A percentile compares a stretch with the other conserved stretches of the same genome.
Evolutionary conservation across 805 yeast species (phyloP).

Genomic region (Wickerhamiella alocasiicola): DNA sequence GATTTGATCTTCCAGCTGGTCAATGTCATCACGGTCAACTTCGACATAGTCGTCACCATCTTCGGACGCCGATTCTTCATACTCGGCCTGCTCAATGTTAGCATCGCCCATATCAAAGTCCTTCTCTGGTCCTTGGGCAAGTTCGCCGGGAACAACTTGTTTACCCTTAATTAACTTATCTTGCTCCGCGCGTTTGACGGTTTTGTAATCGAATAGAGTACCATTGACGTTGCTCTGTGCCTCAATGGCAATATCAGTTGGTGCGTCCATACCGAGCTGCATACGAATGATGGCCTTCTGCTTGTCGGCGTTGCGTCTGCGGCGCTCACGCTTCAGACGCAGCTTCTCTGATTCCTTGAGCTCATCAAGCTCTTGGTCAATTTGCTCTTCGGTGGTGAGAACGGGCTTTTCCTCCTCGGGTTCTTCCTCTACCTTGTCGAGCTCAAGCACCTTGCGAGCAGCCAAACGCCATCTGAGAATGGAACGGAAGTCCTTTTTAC

Average conservation of each 20-base stretch:
- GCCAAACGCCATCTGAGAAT: slow-evolving; percentile 80
- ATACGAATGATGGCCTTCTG: slow-evolving; percentile 80
- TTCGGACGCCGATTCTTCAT: slow-evolving; percentile 28
- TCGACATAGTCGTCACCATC: slow-evolving; percentile 24
- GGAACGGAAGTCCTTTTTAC: slow-evolving; percentile 82
- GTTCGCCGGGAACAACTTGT: slow-evolving; percentile 28
- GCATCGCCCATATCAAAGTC: slow-evolving; percentile 20
- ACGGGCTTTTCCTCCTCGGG: slow-evolving; percentile 47
- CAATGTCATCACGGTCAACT: slow-evolving; percentile 30
- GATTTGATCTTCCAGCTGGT: slow-evolving; percentile 62
- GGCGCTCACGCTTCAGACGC: slow-evolving; percentile 64
- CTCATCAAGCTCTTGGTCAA: slow-evolving; percentile 72
- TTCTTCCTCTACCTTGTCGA: slow-evolving; percentile 43
- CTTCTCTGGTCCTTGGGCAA: neutral
- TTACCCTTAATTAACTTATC: slow-evolving; percentile 67
- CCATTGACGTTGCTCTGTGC: slow-evolving; percentile 63
- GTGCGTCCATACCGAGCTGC: slow-evolving; percentile 94
- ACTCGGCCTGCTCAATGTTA: slow-evolving; percentile 21
- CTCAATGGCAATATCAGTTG: slow-evolving; percentile 84
- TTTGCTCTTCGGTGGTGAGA: slow-evolving; percentile 69
- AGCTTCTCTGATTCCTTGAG: slow-evolving; percentile 58
- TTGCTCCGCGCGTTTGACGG: slow-evolving; percentile 76
- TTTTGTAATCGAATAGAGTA: slow-evolving; percentile 64
- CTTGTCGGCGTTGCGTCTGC: slow-evolving; percentile 66
- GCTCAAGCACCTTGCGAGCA: slow-evolving; percentile 64